phyloP scores from a whole-genome alignment of 75 land plant genomes.

The Pinus albicaulis region DNA sequence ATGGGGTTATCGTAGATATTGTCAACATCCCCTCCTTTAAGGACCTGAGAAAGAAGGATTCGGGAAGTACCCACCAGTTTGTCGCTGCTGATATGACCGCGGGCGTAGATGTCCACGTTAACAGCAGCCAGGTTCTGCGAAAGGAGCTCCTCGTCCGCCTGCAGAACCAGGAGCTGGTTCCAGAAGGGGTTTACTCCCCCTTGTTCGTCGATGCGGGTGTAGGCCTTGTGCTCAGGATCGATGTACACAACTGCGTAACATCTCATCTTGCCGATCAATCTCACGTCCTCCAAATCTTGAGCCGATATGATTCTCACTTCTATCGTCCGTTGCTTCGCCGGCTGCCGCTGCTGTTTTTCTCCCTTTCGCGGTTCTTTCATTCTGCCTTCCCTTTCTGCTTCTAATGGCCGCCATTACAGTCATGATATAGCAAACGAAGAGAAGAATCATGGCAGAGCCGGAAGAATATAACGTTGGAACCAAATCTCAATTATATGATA shows the following conservation, averaged over 20 bases:
- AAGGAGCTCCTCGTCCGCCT: not conserved
- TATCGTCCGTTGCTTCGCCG: too few relatives aligned
- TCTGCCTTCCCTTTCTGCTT: too few relatives aligned
- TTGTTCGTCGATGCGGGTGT: slow-evolving; percentile 9
- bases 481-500: too few relatives aligned
- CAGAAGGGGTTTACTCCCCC: slow-evolving; percentile 18
- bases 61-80: not conserved
- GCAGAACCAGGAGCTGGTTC: slow-evolving; percentile 14
- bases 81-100: not conserved
- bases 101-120: slow-evolving; percentile 6
- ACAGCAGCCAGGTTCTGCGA: not conserved
- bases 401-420: too few relatives aligned
- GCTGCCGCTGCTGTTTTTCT: too few relatives aligned
- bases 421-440: too few relatives aligned
- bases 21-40: slow-evolving; percentile 7
- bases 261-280: too few relatives aligned
- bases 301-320: too few relatives aligned
- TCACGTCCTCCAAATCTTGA: too few relatives aligned
- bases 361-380: too few relatives aligned
- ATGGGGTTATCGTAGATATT: slow-evolving; percentile 27
- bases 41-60: not conserved
- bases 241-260: slow-evolving; percentile 11
- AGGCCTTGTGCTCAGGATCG: slow-evolving; percentile 15
- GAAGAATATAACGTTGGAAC: too few relatives aligned
- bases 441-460: too few relatives aligned